Evolutionary conservation across 352 stramenopile species (phyloP), one percentile per base, ranked within the genome.

Genomic region (Achlya hypogyna): DNA sequence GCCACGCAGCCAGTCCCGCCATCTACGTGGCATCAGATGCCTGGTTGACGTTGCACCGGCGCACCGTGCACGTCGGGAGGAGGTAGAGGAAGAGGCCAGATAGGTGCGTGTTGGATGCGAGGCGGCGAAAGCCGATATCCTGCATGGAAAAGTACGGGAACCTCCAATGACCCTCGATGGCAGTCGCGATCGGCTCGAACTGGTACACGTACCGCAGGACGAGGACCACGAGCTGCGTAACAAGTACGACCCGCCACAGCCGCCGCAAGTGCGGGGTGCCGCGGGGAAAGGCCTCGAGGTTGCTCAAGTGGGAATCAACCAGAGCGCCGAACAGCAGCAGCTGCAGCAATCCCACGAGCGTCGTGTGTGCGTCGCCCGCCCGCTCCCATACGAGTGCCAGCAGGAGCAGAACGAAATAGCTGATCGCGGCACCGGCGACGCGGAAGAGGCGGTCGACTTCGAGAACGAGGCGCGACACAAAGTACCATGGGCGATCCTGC

Each of bases 21-120:
- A 92, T 67, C 60, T 67, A 67, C 49, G 23, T 25, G 38, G 20
- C 18, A 66, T 32, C 20, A 54, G 16, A n/a, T 18, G 5, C 12
- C 25, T 35, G 43, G 29, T 45, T 16, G 23, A 31, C 23, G 34
- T 38, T 4, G 29, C 25, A 66, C 49, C 27, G 5, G 38, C 42
- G 29, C 59, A 67, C 71, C 4, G 88, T 63, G 0, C 77, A 75
- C 1, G 82, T 93, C 2, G 86, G 86, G 14, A 90, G 67, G 25
- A 95, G 62, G 58, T 95, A 95, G 27, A 90, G 35, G 62, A 93
- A 95, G 32, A 95, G 71, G 1, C 84, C 71, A 0, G 86, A 92
- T 22, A 93, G 72, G 10, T 77, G 72, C 9, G 72, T 76, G n/a
- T 71, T 75, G 5, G 74, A 81, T 14, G 84, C 80, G 1, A 65